These are phyloP conservation scores for Suillus fuscotomentosus DNA, from an alignment of 768 basidiomycete species.

Conservation along the genomic window DNA sequence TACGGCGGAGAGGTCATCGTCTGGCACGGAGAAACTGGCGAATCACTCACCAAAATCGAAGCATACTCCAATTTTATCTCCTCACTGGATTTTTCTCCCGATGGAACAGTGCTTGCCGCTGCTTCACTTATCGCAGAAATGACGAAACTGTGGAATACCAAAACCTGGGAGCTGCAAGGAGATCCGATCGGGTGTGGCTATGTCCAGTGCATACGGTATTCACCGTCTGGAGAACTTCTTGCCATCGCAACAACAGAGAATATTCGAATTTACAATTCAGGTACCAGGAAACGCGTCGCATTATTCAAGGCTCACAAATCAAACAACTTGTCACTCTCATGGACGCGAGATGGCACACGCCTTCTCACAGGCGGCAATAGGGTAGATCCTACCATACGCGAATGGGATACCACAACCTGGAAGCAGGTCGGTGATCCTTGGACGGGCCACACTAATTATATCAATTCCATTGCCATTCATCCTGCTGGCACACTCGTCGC, in stretches of 20 bases:
- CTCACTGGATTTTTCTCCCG: too few species aligned
- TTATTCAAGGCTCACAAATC: background rate
- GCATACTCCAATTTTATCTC: too few species aligned
- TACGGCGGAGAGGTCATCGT: too few species aligned
- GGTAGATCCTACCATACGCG: background rate
- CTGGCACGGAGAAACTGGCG: too few species aligned
- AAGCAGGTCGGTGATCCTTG: background rate
- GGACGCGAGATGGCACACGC: background rate
- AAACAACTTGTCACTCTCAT: background rate
- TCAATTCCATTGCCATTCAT: background rate
- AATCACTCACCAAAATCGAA: too few species aligned
- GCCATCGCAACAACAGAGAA: slow-evolving; percentile 6
- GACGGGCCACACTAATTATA: accelerated
- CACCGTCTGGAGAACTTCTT: too few species aligned
- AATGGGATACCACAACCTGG: background rate
- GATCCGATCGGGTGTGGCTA: too few species aligned
- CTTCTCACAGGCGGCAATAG: background rate
- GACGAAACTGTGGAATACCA: too few species aligned
- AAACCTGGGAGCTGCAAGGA: too few species aligned
- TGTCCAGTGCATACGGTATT: too few species aligned
- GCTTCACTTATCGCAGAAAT: background rate
- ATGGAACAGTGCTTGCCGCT: too few species aligned
- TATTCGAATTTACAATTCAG: background rate
- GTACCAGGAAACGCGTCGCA: background rate
- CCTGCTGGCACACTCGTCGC: background rate